Percentiles rank a stretch among this genome's conserved stretches.
phyloP scores from a whole-genome alignment of 441 rosid species.

The Manihot esculenta region DNA sequence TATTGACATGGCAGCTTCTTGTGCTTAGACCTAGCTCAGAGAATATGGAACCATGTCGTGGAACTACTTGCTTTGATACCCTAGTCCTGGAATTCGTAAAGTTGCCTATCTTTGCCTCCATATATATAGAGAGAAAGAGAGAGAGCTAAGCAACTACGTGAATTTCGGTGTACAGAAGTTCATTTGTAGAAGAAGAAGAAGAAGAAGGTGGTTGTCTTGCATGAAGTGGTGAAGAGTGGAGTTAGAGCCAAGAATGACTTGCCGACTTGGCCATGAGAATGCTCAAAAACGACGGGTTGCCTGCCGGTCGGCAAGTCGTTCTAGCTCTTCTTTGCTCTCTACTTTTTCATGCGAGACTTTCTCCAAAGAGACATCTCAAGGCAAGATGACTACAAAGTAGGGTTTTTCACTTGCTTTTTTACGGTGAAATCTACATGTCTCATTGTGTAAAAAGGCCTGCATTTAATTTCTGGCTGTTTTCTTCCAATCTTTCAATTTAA shows the following conservation, averaged over 20 bases:
- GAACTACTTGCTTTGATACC: slow-evolving; percentile 1
- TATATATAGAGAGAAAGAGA: no score
- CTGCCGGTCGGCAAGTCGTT: slow-evolving; percentile 19
- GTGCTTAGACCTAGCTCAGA: background rate
- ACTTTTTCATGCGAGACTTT: slow-evolving; percentile 28
- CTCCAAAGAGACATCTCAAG: background rate
- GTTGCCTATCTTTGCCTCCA: no score
- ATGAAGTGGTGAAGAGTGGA: slow-evolving; percentile 29
- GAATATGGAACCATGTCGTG: background rate
- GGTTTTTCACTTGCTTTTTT: no score
- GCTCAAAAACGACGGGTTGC: background rate
- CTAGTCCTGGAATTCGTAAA: background rate
- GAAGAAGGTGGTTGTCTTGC: slow-evolving; percentile 18
- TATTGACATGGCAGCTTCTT: background rate
- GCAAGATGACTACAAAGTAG: no score
- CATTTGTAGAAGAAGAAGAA: no score
- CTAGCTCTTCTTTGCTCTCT: slow-evolving; percentile 33
- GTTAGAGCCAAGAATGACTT: slow-evolving; percentile 41
- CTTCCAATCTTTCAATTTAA: no score
- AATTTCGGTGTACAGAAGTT: no score
- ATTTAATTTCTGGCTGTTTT: no score
- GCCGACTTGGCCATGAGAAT: slow-evolving; percentile 4
- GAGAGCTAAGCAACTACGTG: no score
- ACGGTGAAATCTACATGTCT: no score
- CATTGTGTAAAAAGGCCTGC: no score